Evolutionary conservation across 306 rosid genomes (phyloP).

Genomic region (Carpinus viminea): DNA sequence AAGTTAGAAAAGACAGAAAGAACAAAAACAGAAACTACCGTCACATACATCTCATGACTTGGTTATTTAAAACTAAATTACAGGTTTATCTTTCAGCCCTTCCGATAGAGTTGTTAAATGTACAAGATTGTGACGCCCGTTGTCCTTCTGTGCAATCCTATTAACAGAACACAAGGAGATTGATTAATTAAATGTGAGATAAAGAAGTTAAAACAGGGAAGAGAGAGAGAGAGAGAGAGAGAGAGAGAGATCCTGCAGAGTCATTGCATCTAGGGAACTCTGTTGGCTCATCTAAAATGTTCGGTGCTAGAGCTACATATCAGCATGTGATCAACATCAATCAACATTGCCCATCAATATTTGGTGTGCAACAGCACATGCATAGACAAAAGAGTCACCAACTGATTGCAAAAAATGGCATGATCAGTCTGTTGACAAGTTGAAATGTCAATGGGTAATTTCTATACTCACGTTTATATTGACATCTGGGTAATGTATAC

Average conservation of each 20-base stretch:
- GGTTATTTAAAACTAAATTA: constrained; percentile 25
- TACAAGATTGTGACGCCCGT: constrained; percentile 31
- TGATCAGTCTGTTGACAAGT: background rate
- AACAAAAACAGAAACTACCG: constrained; percentile 18
- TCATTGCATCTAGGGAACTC: background rate
- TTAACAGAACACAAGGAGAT: constrained; percentile 19
- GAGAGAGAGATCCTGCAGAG: constrained; percentile 3
- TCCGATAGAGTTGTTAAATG: constrained; percentile 37
- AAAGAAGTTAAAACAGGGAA: background rate
- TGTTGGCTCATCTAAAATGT: constrained; percentile 4
- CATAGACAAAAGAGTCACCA: background rate
- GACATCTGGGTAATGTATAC: background rate
- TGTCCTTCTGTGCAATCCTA: constrained; percentile 40
- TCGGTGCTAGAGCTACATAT: background rate
- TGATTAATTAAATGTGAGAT: constrained; percentile 14
- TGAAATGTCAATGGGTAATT: background rate
- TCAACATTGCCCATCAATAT: background rate
- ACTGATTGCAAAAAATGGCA: background rate
- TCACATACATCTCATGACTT: constrained; percentile 27
- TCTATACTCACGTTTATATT: background rate
- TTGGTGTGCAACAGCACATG: background rate
- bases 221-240: background rate
- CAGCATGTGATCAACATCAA: background rate
- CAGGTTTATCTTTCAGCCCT: constrained; percentile 15
- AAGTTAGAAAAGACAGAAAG: constrained; percentile 27